phyloP scores from a whole-genome alignment of 495 filamentous ascomycete species.

The Trichoderma virens region DNA sequence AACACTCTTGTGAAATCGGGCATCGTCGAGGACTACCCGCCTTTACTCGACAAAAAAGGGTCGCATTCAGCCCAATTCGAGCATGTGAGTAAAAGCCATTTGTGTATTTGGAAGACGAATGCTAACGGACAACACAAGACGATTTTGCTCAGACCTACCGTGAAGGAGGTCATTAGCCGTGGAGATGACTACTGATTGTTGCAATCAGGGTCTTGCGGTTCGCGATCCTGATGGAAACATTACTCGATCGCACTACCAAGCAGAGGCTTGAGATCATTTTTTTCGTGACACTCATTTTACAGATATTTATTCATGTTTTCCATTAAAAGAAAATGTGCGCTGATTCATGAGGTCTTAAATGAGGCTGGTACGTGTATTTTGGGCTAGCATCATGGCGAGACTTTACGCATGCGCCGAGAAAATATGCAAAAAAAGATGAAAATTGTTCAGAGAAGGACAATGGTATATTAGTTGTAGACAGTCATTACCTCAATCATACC shows the following conservation, averaged over 20 bases:
- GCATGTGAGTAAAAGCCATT: constrained; percentile 60
- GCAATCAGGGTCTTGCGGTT: not conserved
- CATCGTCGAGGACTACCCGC: constrained; percentile 85
- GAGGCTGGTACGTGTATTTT: no score
- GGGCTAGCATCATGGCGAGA: no score
- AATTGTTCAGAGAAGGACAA: not conserved
- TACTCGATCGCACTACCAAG: not conserved
- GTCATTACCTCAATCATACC: not conserved
- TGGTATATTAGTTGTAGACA: no score
- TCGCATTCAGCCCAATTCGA: constrained; percentile 92
- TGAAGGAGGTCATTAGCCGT: constrained; percentile 88
- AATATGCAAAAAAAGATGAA: not conserved
- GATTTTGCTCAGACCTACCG: constrained; percentile 73
- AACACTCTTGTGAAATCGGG: constrained; percentile 59
- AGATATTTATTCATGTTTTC: not conserved
- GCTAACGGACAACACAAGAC: constrained; percentile 48
- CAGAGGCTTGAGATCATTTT: not conserved
- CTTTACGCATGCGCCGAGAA: not conserved
- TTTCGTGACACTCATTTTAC: not conserved
- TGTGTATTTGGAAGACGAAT: not conserved
- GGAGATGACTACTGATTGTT: constrained; percentile 71
- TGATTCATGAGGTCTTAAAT: no score
- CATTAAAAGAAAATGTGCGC: not conserved
- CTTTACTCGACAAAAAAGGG: constrained; percentile 85
- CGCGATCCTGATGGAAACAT: not conserved